phyloP scores from a whole-genome alignment of 2,329 filamentous ascomycete species.

The Diaporthe australafricana region DNA sequence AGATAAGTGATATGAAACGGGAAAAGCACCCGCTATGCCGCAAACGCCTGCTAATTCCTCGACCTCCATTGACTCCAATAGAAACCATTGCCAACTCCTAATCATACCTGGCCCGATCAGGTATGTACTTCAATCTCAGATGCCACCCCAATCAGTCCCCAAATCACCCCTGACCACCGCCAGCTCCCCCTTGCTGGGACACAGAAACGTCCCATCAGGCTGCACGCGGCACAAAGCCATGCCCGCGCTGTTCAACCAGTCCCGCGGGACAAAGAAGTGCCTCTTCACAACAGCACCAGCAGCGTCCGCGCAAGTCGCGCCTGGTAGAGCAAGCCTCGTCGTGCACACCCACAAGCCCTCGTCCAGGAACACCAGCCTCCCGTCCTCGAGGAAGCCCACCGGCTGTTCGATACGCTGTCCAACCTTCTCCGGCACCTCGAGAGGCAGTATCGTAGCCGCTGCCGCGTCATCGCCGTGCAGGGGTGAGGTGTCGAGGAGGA shows the following conservation, averaged over 20 bases:
- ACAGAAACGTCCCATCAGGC: constrained; percentile 38
- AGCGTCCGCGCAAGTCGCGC: neutral
- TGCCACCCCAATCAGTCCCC: constrained; percentile 35
- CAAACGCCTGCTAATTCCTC: too few relatives aligned
- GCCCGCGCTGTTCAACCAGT: constrained; percentile 40
- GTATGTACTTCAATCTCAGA: neutral
- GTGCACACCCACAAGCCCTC: constrained; percentile 41
- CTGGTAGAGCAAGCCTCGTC: neutral
- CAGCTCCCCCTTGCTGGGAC: constrained; percentile 39
- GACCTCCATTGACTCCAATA: too few relatives aligned
- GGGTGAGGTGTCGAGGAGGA: constrained; percentile 37
- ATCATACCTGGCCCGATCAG: too few relatives aligned
- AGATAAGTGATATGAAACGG: too few relatives aligned
- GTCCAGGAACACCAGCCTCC: constrained; percentile 40
- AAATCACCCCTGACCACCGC: constrained; percentile 38
- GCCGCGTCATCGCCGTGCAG: neutral
- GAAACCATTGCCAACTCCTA: too few relatives aligned
- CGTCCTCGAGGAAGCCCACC: constrained; percentile 39
- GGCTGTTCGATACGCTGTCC: constrained; percentile 23
- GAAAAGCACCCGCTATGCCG: too few relatives aligned
- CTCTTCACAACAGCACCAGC: constrained; percentile 17
- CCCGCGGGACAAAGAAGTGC: constrained; percentile 42
- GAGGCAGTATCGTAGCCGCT: neutral
- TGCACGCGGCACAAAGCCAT: constrained; percentile 38
- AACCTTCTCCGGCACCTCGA: constrained; percentile 19